Evolutionary conservation across 2,329 filamentous ascomycete species (phyloP), one percentile per base, ranked within the genome.

Genomic region (Ophiocordyceps sinensis): DNA sequence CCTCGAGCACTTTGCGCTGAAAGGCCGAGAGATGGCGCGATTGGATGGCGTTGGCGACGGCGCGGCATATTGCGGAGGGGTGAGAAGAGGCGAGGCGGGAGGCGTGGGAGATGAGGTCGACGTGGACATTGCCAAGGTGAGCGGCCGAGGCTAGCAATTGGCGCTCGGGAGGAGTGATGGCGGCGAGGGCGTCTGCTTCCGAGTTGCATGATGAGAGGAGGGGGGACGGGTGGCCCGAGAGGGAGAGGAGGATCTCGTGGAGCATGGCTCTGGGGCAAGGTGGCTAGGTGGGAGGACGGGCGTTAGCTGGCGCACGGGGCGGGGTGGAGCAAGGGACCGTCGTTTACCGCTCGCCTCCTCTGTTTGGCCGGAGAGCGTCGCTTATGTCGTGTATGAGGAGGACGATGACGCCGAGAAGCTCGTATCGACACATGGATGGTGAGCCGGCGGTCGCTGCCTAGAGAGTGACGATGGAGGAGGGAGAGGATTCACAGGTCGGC

Each of bases 181-280:
- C 58, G 52, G 66, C 59, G 53, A 63, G 53, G 41, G 67, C 58
- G 51, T 63, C 61, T 55, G 65, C 58, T 48, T 65, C 67, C 51
- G 67, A 61, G 52, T 62, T 55, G 51, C 67, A 58, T 51, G 65
- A 57, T 59, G 75, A 73, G 66, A 95, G 83, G 57, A 96, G 76
- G 50, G 87, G 82, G 49, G 89, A 95, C 48, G 85, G 82, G 65
- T 96, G 85, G 51, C 91, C 89, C 54, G 88, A 93, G 63, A 96
- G 79, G 61, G 88, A 89, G 63, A 98, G 81, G 63, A 96, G 79
- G 67, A 98, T 86, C 71, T 98, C 91, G 75, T 96, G 91, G 61
- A 98, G 84, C 91, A 98, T 98, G 50, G 50, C 38, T 41, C 39
- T 23, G 42, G 32, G 19, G 40, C 14, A 11, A 43, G 41, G 19